Evolutionary conservation across 495 filamentous ascomycete species (phyloP).

Genomic region (Amorphotheca resinae): DNA sequence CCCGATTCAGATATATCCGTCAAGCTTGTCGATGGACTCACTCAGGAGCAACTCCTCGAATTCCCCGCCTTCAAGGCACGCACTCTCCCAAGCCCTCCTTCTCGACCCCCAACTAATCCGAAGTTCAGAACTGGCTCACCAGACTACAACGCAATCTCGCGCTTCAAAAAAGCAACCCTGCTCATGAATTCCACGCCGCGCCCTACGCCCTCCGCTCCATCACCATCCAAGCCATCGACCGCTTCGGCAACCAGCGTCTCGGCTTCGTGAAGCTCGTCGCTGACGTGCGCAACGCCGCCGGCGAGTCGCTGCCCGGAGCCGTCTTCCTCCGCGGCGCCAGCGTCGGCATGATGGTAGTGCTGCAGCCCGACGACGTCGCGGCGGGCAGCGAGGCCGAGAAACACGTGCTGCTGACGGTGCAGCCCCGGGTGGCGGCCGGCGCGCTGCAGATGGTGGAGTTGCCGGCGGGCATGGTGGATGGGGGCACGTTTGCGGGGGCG

Average conservation of each 20-base stretch:
- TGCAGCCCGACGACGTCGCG: conserved; percentile 56
- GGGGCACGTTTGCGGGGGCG: conserved; percentile 61
- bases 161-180: conserved; percentile 38
- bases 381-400: conserved; percentile 37
- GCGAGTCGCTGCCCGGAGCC: conserved; percentile 59
- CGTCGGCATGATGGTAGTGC: conserved; percentile 71
- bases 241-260: conserved; percentile 49
- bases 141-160: conserved; percentile 53
- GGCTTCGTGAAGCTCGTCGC: conserved; percentile 73
- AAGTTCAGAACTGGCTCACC: conserved; percentile 46
- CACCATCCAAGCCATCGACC: conserved; percentile 61
- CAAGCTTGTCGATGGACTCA: conserved; percentile 44
- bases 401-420: conserved; percentile 65
- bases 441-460: conserved; percentile 66
- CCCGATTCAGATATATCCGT: conserved; percentile 35
- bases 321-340: conserved; percentile 72
- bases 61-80: conserved; percentile 56
- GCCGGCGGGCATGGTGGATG: conserved; percentile 84
- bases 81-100: conserved; percentile 1
- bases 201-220: conserved; percentile 62
- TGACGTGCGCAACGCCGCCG: conserved; percentile 46
- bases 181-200: conserved; percentile 57
- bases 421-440: conserved; percentile 71
- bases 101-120: conserved; percentile 1
- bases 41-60: conserved; percentile 47